phyloP scores from a whole-genome alignment of 2,329 filamentous ascomycete genomes.

The Eutypa lata region DNA sequence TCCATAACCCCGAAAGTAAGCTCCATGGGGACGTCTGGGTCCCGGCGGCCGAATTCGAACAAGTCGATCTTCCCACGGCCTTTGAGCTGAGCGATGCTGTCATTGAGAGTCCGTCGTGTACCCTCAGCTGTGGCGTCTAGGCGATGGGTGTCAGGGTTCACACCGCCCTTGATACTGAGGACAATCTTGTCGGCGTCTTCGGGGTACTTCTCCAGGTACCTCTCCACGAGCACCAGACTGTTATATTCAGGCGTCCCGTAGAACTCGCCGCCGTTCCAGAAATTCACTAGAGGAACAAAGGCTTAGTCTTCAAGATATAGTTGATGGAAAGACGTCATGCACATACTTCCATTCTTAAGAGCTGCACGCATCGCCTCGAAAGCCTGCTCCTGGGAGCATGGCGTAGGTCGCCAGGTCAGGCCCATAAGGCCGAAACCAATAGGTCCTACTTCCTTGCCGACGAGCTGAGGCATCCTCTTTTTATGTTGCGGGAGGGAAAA shows the following conservation, averaged over 20 bases:
- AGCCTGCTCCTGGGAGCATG: slow-evolving; percentile 33
- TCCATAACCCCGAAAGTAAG: slow-evolving; percentile 31
- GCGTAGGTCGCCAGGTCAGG: slow-evolving; percentile 25
- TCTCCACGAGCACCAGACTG: slow-evolving; percentile 49
- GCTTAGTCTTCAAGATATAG: too few species aligned
- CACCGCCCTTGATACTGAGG: slow-evolving; percentile 53
- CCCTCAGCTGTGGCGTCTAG: slow-evolving; percentile 47
- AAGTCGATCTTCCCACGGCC: slow-evolving; percentile 51
- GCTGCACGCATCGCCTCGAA: slow-evolving; percentile 48
- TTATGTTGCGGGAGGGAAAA: too few species aligned
- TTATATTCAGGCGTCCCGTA: slow-evolving; percentile 51
- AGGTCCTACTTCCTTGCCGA: slow-evolving; percentile 22
- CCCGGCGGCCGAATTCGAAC: slow-evolving; percentile 50
- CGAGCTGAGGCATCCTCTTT: slow-evolving; percentile 21
- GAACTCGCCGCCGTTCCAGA: slow-evolving; percentile 55
- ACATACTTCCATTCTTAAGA: slow-evolving; percentile 21
- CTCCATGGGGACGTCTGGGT: slow-evolving; percentile 37
- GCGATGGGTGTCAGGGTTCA: slow-evolving; percentile 24
- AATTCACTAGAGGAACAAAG: slow-evolving; percentile 6
- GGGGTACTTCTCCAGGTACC: slow-evolving; percentile 54
- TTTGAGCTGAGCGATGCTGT: slow-evolving; percentile 37
- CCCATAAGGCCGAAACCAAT: slow-evolving; percentile 28
- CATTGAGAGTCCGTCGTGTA: slow-evolving; percentile 48
- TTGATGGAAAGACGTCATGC: too few species aligned
- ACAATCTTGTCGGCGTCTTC: slow-evolving; percentile 53